phyloP scores from a whole-genome alignment of 2,329 filamentous ascomycete genomes.

The Neurospora sp. region DNA sequence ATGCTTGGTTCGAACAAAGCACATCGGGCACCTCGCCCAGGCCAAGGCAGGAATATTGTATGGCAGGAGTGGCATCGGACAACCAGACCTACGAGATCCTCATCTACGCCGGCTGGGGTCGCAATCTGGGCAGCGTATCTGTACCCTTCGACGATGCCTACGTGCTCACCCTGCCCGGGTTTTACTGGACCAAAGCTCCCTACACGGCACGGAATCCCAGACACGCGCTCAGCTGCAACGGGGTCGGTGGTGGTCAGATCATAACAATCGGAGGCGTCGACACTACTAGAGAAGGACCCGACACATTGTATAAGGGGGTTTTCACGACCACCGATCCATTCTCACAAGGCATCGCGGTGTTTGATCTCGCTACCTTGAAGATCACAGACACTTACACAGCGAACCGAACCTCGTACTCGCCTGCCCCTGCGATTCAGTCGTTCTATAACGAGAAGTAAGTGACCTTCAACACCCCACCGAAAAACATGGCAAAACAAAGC shows the following conservation, averaged over 20 bases:
- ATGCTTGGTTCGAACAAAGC: slow-evolving; percentile 15
- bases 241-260: slow-evolving; percentile 27
- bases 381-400: background rate
- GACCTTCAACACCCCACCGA: background rate
- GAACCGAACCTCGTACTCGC: slow-evolving; percentile 7
- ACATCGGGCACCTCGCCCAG: slow-evolving; percentile 11
- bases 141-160: slow-evolving; percentile 15
- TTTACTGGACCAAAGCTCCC: slow-evolving; percentile 17
- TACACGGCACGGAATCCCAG: slow-evolving; percentile 14
- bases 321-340: slow-evolving; percentile 14
- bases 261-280: slow-evolving; percentile 27
- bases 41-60: slow-evolving; percentile 15
- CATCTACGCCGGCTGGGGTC: slow-evolving; percentile 17
- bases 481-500: background rate
- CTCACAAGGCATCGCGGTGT: slow-evolving; percentile 14
- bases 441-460: slow-evolving; percentile 15
- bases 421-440: slow-evolving; percentile 5
- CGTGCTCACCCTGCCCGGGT: slow-evolving; percentile 17
- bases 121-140: slow-evolving; percentile 9
- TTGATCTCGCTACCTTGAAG: slow-evolving; percentile 12
- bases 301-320: slow-evolving; percentile 4
- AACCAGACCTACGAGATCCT: slow-evolving; percentile 17
- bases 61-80: slow-evolving; percentile 14
- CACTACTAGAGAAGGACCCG: slow-evolving; percentile 4
- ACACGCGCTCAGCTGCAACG: slow-evolving; percentile 16